These are phyloP conservation scores for Saturnispora zaruensis DNA, from an alignment of 805 yeast genomes.

Conservation along the genomic window DNA sequence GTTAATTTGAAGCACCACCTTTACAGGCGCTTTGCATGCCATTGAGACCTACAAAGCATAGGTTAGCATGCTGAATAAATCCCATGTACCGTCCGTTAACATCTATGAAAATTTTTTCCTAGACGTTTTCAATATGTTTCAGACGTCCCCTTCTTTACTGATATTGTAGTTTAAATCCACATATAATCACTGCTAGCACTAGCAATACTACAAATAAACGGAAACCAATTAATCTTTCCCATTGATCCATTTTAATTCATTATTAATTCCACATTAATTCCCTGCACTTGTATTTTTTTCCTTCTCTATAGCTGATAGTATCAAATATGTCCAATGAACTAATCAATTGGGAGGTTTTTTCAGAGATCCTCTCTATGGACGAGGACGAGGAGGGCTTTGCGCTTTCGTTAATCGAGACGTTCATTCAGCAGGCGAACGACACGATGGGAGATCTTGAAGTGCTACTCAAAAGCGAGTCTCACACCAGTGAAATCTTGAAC, in stretches of 20 bases:
- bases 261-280: not conserved
- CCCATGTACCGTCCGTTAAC: not conserved
- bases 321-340: conserved; percentile 35
- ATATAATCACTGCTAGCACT: not conserved
- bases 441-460: conserved; percentile 67
- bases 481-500: conserved; percentile 36
- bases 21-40: no score
- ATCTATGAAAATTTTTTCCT: not conserved
- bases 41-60: no score
- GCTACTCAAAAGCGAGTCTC: conserved; percentile 19
- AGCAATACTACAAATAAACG: not conserved
- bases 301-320: not conserved
- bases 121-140: not conserved
- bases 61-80: not conserved
- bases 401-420: conserved; percentile 65
- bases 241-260: not conserved
- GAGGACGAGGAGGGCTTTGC: conserved; percentile 94
- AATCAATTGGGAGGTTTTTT: conserved; percentile 82
- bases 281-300: not conserved
- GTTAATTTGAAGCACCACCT: no score
- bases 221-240: not conserved
- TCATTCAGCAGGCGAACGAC: conserved; percentile 79
- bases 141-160: not conserved
- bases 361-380: conserved; percentile 88
- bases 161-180: not conserved